These are phyloP conservation scores for Isochrysis galbana DNA, from an alignment of 78 protist species.

Conservation along the genomic window DNA sequence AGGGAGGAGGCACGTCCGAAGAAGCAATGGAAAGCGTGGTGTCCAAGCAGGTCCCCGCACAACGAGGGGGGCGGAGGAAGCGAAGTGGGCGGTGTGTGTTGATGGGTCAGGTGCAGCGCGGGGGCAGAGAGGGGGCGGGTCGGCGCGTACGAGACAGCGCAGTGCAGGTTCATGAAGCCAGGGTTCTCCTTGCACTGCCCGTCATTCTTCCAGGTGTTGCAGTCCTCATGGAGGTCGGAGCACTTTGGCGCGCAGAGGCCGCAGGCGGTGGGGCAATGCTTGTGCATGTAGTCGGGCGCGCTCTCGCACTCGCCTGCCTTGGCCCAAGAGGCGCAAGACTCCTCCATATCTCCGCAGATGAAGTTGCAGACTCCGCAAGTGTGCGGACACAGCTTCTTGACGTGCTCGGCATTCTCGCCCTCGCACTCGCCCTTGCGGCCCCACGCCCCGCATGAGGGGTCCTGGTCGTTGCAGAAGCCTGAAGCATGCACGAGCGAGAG, in stretches of 20 bases:
- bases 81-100: no score
- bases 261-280: background rate
- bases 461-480: constrained; percentile 1
- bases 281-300: background rate
- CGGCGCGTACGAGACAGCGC: constrained; percentile 24
- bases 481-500: no score
- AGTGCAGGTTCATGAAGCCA: background rate
- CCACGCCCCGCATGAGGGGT: background rate
- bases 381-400: constrained; percentile 7
- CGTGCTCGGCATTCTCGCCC: background rate
- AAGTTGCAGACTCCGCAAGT: background rate
- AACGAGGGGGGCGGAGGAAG: no score
- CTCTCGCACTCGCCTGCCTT: background rate
- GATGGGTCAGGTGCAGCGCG: no score
- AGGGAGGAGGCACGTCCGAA: no score
- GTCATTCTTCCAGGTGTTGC: background rate
- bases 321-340: background rate
- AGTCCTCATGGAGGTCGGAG: background rate
- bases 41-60: no score
- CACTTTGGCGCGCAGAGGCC: background rate
- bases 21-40: no score
- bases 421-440: background rate
- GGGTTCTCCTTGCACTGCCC: background rate
- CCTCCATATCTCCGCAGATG: background rate
- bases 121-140: no score